These are phyloP conservation scores for Nemania sp. DNA, from an alignment of 2,329 filamentous ascomycete species.

Conservation along the genomic window DNA sequence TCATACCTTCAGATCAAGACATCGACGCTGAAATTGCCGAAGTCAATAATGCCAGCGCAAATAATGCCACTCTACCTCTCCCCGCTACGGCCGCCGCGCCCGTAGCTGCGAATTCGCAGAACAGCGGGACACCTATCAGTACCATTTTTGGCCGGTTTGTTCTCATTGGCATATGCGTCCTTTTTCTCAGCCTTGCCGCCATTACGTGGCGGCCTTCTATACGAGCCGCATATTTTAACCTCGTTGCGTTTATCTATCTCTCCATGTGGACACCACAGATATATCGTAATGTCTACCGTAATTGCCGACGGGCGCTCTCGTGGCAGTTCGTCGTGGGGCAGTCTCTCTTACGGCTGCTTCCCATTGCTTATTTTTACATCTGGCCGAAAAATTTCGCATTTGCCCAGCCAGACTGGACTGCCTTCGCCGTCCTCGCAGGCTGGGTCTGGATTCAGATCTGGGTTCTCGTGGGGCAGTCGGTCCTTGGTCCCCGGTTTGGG, in stretches of 20 bases:
- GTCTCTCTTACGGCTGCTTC: conserved; percentile 75
- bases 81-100: conserved; percentile 39
- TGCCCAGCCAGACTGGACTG: conserved; percentile 67
- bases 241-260: conserved; percentile 74
- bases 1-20: conserved; percentile 67
- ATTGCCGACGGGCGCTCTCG: conserved; percentile 86
- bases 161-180: conserved; percentile 57
- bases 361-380: conserved; percentile 85
- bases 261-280: conserved; percentile 95
- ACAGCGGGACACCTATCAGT: conserved; percentile 51
- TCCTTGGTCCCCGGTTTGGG: conserved; percentile 87
- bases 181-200: conserved; percentile 64
- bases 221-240: conserved; percentile 63
- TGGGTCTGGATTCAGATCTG: conserved; percentile 92
- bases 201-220: conserved; percentile 62
- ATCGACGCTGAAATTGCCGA: conserved; percentile 63
- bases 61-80: conserved; percentile 38
- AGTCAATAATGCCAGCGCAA: conserved; percentile 35
- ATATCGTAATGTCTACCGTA: conserved; percentile 84
- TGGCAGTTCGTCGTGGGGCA: conserved; percentile 92
- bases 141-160: conserved; percentile 62
- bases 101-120: conserved; percentile 34
- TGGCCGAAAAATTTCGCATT: conserved; percentile 81
- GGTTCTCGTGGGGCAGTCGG: conserved; percentile 77
- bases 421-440: conserved; percentile 66